These are phyloP conservation scores for Amylocarpus encephaloides DNA, from an alignment of 2,329 filamentous ascomycete genomes.

Conservation along the genomic window DNA sequence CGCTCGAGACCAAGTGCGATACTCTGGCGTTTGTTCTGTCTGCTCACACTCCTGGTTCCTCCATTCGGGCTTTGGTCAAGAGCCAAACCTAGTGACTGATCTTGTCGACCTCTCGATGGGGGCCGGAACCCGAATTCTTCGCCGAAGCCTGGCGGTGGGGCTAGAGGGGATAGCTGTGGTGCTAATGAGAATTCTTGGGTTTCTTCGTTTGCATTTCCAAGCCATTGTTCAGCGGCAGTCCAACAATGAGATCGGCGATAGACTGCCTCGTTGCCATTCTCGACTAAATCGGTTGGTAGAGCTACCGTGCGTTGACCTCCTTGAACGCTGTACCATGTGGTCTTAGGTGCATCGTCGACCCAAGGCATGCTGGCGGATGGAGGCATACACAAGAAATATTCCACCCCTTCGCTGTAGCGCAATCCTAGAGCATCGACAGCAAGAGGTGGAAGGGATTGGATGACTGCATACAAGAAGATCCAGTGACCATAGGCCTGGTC, in stretches of 20 bases:
- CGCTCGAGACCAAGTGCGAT: slow-evolving; percentile 28
- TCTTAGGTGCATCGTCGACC: slow-evolving; percentile 55
- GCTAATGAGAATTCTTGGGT: neutral
- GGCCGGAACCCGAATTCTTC: slow-evolving; percentile 16
- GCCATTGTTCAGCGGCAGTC: slow-evolving; percentile 56
- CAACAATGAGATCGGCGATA: slow-evolving; percentile 66
- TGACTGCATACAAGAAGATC: slow-evolving; percentile 73
- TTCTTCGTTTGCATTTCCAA: slow-evolving; percentile 7
- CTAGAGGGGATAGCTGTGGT: slow-evolving; percentile 17
- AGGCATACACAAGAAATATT: slow-evolving; percentile 76
- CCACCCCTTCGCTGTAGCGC: slow-evolving; percentile 62
- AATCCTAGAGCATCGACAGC: slow-evolving; percentile 69
- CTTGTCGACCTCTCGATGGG: slow-evolving; percentile 9
- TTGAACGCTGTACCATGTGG: slow-evolving; percentile 69
- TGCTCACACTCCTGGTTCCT: slow-evolving; percentile 6
- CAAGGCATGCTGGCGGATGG: slow-evolving; percentile 68
- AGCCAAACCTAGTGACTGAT: neutral
- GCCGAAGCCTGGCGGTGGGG: slow-evolving; percentile 26
- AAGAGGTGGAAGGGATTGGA: slow-evolving; percentile 72
- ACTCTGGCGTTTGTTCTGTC: slow-evolving; percentile 22
- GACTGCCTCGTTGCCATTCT: slow-evolving; percentile 58
- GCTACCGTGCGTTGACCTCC: slow-evolving; percentile 57
- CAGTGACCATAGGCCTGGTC: slow-evolving; percentile 72
- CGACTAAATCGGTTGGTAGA: slow-evolving; percentile 55
- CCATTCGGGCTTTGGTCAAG: neutral